phyloP scores from a whole-genome alignment of 2,329 filamentous ascomycete genomes.

The Epichloe festucae region DNA sequence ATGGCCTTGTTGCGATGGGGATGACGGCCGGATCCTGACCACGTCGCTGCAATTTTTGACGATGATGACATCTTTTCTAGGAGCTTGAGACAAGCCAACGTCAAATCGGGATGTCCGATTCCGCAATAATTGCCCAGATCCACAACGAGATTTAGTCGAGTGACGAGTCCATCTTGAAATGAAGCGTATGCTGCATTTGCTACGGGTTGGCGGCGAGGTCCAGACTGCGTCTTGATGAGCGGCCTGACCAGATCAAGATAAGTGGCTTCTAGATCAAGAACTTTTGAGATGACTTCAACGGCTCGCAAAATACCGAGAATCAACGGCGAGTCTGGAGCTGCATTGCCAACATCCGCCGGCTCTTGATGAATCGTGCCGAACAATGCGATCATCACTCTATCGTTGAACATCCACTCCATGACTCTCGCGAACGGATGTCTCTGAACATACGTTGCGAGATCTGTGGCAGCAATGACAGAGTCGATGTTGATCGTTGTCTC shows the following conservation, averaged over 20 bases:
- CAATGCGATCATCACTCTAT: conserved; percentile 67
- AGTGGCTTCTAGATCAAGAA: conserved; percentile 79
- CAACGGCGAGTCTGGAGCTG: conserved; percentile 65
- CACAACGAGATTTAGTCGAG: conserved; percentile 64
- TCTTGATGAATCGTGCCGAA: conserved; percentile 72
- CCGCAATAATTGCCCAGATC: conserved; percentile 80
- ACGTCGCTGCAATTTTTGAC: conserved; percentile 61
- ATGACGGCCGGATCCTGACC: conserved; percentile 46
- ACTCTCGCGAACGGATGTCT: conserved; percentile 87
- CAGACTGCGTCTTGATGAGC: conserved; percentile 53
- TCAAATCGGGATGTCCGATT: conserved; percentile 67
- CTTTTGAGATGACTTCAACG: conserved; percentile 72
- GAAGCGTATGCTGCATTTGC: conserved; percentile 62
- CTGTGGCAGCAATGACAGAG: conserved; percentile 57
- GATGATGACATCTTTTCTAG: conserved; percentile 81
- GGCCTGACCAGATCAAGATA: conserved; percentile 83
- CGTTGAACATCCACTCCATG: conserved; percentile 98
- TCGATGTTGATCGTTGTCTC: conserved; percentile 66
- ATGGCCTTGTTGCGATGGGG: conserved; percentile 71
- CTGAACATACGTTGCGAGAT: conserved; percentile 66
- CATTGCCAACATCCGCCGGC: conserved; percentile 55
- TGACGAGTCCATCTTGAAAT: conserved; percentile 83
- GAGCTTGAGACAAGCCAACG: conserved; percentile 66
- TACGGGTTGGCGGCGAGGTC: conserved; percentile 46
- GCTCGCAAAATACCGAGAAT: conserved; percentile 66